Base-by-base conservation (phyloP, 192 early-diverging fungal species). In the Coemansia sp. region DNA sequence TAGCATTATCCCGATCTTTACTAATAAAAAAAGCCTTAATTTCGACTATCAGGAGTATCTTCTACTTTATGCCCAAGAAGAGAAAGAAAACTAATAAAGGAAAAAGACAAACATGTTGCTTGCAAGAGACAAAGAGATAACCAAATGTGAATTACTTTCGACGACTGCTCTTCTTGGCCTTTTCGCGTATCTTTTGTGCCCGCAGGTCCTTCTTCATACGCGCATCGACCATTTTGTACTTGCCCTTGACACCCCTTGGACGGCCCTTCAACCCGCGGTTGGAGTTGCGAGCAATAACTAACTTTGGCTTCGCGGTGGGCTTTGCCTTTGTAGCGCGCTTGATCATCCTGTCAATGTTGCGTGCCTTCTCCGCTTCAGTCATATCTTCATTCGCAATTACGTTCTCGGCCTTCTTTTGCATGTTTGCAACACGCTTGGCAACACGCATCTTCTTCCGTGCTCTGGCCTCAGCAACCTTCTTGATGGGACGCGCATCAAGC, bases 381-480 rank as follows among this genome's bases (percentile, higher is more conserved):
- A 94, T 89, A 69, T 95, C 95, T 32, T 91, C 90, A 74, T 93
- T 91, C 22, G 95, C 90, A 60, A 89, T 89, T 56, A 97, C 87
- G 26, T 85, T 87, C 55, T 88, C 88, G 13, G 97, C 93, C 85
- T 98, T 97, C 84, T 92, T 92, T 72, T 92, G 88, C 62, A 93
- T 82, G 72, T 93, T 93, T 56, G 88, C 88, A 19, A 98, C 62
- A 43, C 89, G 88, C 69, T 91, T 88, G 22, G 87, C 76, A 2
- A 87, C 87, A 63, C 91, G 86, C 74, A 93, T 83, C 89, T 97
- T 93, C 87, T 99, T 97, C 58, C 98, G 86, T 48, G 93, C 95
- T 82, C 95, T 98, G 51, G 98, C 98, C 84, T 99, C 98, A 10
- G 95, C 95, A 41, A 99, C 91, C 88, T 98, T 99, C 80, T 99